phyloP scores from a whole-genome alignment of 805 yeast species.

The Wickerhamiella parazyma region DNA sequence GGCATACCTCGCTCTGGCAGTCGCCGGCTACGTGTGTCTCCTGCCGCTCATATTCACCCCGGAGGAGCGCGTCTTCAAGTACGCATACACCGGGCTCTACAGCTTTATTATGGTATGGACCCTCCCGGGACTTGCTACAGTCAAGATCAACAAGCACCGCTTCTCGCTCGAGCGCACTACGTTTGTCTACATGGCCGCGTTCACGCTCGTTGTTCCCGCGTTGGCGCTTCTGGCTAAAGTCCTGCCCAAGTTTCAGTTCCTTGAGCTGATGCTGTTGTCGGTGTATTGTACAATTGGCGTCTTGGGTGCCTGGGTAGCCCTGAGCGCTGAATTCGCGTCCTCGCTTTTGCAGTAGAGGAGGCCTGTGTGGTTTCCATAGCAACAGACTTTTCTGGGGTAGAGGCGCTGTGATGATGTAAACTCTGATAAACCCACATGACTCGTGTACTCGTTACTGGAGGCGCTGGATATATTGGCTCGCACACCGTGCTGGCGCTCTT shows the following conservation, averaged over 20 bases:
- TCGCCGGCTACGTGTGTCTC: slow-evolving; percentile 74
- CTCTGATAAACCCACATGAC: neutral
- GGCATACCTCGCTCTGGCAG: slow-evolving; percentile 55
- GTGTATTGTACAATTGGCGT: slow-evolving; percentile 81
- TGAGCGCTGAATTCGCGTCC: slow-evolving; percentile 10
- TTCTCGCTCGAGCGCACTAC: slow-evolving; percentile 63
- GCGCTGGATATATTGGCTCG: slow-evolving; percentile 79
- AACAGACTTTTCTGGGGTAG: neutral
- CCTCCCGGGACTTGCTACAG: slow-evolving; percentile 36
- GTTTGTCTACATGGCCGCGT: slow-evolving; percentile 49
- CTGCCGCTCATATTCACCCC: slow-evolving; percentile 77
- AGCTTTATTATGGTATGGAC: slow-evolving; percentile 61
- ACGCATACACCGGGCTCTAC: slow-evolving; percentile 72
- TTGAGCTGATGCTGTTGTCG: slow-evolving; percentile 68
- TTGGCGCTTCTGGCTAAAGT: slow-evolving; percentile 41
- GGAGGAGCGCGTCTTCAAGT: slow-evolving; percentile 67
- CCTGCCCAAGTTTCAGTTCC: slow-evolving; percentile 51
- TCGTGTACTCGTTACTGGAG: slow-evolving; percentile 57
- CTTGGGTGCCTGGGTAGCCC: slow-evolving; percentile 64
- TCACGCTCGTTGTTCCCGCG: slow-evolving; percentile 47
- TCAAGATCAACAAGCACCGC: slow-evolving; percentile 18
- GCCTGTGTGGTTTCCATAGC: neutral
- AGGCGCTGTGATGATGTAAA: neutral
- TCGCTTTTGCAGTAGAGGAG: too few species aligned
- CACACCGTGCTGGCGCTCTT: slow-evolving; percentile 57